Percentiles rank a stretch among this genome's conserved stretches.
Evolutionary conservation across 768 basidiomycete species (phyloP).

Genomic region (Panus rudis): DNA sequence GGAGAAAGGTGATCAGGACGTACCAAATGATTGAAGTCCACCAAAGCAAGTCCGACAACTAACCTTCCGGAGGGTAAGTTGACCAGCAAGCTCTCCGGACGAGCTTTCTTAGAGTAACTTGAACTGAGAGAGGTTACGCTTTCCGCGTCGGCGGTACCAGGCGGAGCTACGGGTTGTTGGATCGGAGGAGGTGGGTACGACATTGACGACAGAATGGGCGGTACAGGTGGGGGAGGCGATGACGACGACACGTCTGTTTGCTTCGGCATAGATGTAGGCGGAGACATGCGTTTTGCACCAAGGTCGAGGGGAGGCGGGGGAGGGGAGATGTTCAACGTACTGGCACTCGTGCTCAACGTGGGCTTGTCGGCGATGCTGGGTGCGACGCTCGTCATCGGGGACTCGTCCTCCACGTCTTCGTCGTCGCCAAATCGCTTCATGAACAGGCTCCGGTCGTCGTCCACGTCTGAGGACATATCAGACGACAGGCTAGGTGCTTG

Average conservation of each 20-base stretch:
- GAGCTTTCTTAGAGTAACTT: conserved; percentile 50
- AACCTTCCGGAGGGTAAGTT: conserved; percentile 57
- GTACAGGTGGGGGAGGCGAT: background rate
- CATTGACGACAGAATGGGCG: conserved; percentile 1
- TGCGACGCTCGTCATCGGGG: conserved; percentile 44
- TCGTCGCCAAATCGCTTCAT: conserved; percentile 31
- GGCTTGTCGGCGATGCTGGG: conserved; percentile 36
- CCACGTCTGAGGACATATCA: too few species aligned
- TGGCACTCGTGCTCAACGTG: conserved; percentile 16
- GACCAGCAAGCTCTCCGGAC: conserved; percentile 75
- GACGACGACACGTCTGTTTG: background rate
- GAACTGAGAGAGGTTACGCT: conserved; percentile 61
- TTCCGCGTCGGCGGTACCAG: too few species aligned
- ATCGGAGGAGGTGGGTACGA: conserved; percentile 57
- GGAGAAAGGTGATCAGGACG: conserved; percentile 16
- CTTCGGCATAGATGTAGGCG: too few species aligned
- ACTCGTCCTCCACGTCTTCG: too few species aligned
- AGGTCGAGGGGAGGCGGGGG: background rate
- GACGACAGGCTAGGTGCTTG: too few species aligned
- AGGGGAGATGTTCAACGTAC: background rate
- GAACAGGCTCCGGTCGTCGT: conserved; percentile 47
- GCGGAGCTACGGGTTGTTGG: too few species aligned
- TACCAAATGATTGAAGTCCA: conserved; percentile 93
- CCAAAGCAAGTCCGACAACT: conserved; percentile 81
- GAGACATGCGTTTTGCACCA: background rate